Percentiles rank a stretch among this genome's conserved stretches.
Evolutionary conservation across 2,329 filamentous ascomycete species (phyloP).

Genomic region (Helminthosporium solani): DNA sequence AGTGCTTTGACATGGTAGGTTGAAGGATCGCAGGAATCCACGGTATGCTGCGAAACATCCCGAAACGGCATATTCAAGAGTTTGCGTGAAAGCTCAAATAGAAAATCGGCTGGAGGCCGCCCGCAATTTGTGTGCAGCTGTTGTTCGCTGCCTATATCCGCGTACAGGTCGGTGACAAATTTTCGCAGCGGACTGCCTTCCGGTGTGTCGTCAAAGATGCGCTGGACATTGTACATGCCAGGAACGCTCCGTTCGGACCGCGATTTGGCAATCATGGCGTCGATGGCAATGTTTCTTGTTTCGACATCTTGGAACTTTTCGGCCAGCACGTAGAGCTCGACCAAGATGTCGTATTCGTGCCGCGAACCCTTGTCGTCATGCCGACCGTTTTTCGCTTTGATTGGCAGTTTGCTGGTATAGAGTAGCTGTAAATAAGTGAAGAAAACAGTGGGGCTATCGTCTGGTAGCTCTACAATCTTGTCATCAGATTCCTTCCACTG

Average conservation of each 20-base stretch:
- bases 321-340: conserved; percentile 4
- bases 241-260: neutral
- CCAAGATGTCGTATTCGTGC: conserved; percentile 1
- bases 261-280: neutral
- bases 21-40: neutral
- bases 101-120: neutral
- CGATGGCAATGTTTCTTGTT: neutral
- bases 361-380: neutral
- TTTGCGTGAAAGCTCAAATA: neutral
- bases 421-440: conserved; percentile 3
- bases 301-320: conserved; percentile 6
- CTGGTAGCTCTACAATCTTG: conserved; percentile 1
- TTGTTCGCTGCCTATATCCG: neutral
- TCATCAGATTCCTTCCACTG: conserved; percentile 3
- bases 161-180: neutral
- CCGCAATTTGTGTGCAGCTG: neutral
- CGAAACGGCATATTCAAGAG: neutral
- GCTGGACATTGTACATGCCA: neutral
- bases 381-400: neutral
- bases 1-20: neutral
- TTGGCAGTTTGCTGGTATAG: conserved; percentile 2
- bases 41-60: neutral
- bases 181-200: neutral
- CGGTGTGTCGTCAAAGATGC: neutral
- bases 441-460: conserved; percentile 2